Base-by-base conservation (phyloP, 1,139 yeast genomes). In the Suhomyces kunorum region DNA sequence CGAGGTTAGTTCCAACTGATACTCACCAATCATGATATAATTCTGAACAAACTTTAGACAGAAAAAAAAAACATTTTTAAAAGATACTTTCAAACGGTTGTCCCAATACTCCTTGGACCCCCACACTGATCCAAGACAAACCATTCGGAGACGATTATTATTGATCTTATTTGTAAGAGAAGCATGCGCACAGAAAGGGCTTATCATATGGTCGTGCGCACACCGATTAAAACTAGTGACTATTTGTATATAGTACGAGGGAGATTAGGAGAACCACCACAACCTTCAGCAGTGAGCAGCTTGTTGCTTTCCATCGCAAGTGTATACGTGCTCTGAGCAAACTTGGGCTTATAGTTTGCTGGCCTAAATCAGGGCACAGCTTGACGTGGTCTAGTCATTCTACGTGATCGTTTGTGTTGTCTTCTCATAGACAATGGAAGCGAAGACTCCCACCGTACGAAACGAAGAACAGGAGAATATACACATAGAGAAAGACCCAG, bases 171-270 rank as follows among this genome's bases (percentile, higher is more conserved):
- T 20, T 20, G 24, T 20, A 4, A 20, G 5, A 20, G 24, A 7
- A n/a, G 11, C 11, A 9, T 20, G 11, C 11, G 24, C 24, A 20
- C n/a, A n/a, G n/a, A 22, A 19, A 28, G 25, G 28, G 34, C 34
- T 32, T 32, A 32, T 32, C 34, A 24, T 13, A 6, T 2, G 13
- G 28, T 24, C 11, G 34, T 32, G 34, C 23, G 6, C n/a, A 4
- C 17, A 24, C 28, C 28, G 22, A 24, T 8, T 24, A 20, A 20
- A 27, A 26, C n/a, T 11, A 27, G 34, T 19, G 32, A 35, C 18
- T 22, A 15, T 27, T 18, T 31, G 34, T 31, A 20, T 31, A 23
- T 31, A 22, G 25, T 20, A 31, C 32, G 32, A 19, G 32, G 19
- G 32, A 12, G 15, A 18, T 24, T 29, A 18, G 12, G 12, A 26